Evolutionary conservation across 345 rosid genomes (phyloP).

Genomic region (Eucalyptus curtisii): DNA sequence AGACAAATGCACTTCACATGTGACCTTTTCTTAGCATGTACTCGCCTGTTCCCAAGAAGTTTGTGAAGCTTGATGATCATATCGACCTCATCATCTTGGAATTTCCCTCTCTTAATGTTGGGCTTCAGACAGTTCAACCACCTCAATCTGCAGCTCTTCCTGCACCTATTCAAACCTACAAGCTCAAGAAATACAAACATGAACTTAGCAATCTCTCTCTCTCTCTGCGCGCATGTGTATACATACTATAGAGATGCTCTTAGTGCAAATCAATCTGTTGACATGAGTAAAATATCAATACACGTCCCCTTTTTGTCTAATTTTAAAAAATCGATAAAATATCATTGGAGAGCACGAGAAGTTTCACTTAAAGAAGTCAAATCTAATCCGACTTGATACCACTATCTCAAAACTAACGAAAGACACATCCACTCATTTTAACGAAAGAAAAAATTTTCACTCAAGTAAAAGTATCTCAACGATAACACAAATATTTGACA

Average conservation of each 20-base stretch:
- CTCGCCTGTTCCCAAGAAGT: slow-evolving; percentile 8
- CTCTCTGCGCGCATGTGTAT: not conserved
- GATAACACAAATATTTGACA: no score
- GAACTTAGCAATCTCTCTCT: not conserved
- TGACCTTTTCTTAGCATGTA: not conserved
- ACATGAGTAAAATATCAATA: no score
- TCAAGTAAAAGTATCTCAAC: not conserved
- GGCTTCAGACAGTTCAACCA: slow-evolving; percentile 11
- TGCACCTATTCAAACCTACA: slow-evolving; percentile 4
- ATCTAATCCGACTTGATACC: no score
- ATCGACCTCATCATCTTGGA: slow-evolving; percentile 8
- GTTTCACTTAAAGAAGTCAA: not conserved
- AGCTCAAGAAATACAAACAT: not conserved
- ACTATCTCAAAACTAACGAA: not conserved
- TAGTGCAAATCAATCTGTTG: no score
- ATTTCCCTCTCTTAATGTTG: slow-evolving; percentile 4
- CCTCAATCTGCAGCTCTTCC: slow-evolving; percentile 6
- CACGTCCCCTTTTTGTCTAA: no score
- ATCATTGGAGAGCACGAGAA: not conserved
- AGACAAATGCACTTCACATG: no score
- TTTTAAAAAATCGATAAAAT: no score
- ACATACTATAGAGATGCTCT: no score
- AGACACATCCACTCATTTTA: not conserved
- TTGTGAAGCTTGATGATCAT: not conserved
- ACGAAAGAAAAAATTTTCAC: not conserved